phyloP scores from a whole-genome alignment of 1,284 basidiomycete genomes.

The Paramarasmius palmivorus region DNA sequence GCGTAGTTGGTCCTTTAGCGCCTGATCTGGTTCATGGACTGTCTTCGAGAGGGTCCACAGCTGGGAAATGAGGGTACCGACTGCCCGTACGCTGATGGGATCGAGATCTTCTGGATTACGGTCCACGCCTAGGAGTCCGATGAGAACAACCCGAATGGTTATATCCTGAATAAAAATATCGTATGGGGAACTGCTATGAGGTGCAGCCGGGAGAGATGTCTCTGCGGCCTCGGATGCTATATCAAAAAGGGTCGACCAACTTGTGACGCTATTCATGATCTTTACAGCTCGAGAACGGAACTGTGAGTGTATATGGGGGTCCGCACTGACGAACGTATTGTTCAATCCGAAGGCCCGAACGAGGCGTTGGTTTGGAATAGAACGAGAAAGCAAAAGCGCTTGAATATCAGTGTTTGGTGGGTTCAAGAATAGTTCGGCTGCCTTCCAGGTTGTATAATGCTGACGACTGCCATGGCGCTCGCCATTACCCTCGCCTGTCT shows the following conservation, averaged over 20 bases:
- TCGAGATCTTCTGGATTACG: slow-evolving; percentile 26
- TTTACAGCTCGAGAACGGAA: slow-evolving; percentile 31
- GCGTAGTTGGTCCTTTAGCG: slow-evolving; percentile 21
- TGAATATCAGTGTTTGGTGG: slow-evolving; percentile 23
- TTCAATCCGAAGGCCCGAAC: slow-evolving; percentile 39
- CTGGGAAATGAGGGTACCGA: slow-evolving; percentile 37
- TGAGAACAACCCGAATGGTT: slow-evolving; percentile 41
- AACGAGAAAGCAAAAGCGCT: slow-evolving; percentile 35
- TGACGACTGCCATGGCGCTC: background rate
- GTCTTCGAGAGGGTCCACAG: slow-evolving; percentile 44
- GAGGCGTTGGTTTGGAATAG: slow-evolving; percentile 44
- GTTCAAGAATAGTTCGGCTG: slow-evolving; percentile 25
- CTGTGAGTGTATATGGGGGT: slow-evolving; percentile 26
- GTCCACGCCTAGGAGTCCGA: slow-evolving; percentile 39
- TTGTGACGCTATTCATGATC: slow-evolving; percentile 27
- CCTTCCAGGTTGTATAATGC: background rate
- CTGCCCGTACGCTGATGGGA: slow-evolving; percentile 31
- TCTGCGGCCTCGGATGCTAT: slow-evolving; percentile 32
- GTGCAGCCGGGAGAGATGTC: slow-evolving; percentile 23
- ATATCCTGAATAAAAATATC: slow-evolving; percentile 41
- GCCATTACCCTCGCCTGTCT: background rate
- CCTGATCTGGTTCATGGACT: background rate
- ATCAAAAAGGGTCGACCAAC: slow-evolving; percentile 31
- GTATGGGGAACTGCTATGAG: slow-evolving; percentile 26
- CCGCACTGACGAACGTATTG: slow-evolving; percentile 40